Percentiles rank a stretch among this genome's conserved stretches.
phyloP scores from a whole-genome alignment of 495 filamentous ascomycete species.

The Aspergillus campestris region DNA sequence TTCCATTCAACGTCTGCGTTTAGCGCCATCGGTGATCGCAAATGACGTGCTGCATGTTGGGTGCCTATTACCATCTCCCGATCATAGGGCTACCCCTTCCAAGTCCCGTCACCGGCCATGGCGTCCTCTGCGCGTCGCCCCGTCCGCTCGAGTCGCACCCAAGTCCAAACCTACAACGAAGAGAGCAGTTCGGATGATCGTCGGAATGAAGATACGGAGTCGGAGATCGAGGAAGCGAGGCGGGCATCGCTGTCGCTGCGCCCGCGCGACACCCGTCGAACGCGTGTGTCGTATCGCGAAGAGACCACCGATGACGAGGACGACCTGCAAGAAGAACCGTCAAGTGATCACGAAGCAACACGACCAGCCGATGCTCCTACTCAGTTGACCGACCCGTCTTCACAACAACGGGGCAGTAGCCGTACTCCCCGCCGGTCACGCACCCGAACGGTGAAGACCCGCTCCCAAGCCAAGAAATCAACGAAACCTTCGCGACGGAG shows the following conservation, averaged over 20 bases:
- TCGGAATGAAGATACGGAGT: conserved; percentile 6
- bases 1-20: background rate
- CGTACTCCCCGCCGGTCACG: conserved; percentile 11
- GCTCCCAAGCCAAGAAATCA: conserved; percentile 13
- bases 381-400: conserved; percentile 3
- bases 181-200: conserved; percentile 27
- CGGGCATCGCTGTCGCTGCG: conserved; percentile 25
- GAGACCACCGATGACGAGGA: conserved; percentile 30
- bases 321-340: background rate
- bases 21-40: background rate
- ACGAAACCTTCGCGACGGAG: conserved; percentile 11
- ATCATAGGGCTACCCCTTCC: conserved; percentile 4
- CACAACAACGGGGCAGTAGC: conserved; percentile 7
- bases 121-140: conserved; percentile 21
- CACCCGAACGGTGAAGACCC: conserved; percentile 10
- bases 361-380: conserved; percentile 4
- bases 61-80: background rate
- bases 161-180: conserved; percentile 34
- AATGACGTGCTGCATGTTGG: conserved; percentile 3
- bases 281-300: conserved; percentile 35
- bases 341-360: conserved; percentile 1
- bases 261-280: conserved; percentile 24
- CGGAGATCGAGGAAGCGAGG: conserved; percentile 4
- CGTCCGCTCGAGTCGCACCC: conserved; percentile 31
- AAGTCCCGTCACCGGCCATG: conserved; percentile 12